Conservation (phyloP, 1,139 yeast genomes). For the Yamadazyma conglobata region DNA sequence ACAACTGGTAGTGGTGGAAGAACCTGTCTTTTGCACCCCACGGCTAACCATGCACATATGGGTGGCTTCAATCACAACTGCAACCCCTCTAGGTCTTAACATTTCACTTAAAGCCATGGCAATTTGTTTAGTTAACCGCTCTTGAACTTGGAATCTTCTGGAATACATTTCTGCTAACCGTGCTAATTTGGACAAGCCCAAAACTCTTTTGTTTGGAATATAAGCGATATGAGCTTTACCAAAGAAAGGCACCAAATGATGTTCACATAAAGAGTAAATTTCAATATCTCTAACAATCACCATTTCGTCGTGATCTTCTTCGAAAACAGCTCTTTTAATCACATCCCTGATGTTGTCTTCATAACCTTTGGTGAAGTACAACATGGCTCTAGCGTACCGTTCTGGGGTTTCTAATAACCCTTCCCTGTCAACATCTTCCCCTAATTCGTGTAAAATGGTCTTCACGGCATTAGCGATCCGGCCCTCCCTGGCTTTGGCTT, state of each 20-base stretch:
- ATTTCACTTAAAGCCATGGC: slow-evolving; percentile 94
- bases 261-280: slow-evolving; percentile 90
- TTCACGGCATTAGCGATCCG: slow-evolving; percentile 85
- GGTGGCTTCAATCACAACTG: slow-evolving; percentile 95
- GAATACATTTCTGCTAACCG: slow-evolving; percentile 96
- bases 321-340: slow-evolving; percentile 91
- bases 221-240: slow-evolving; percentile 97
- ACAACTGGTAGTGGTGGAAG: slow-evolving; percentile 91
- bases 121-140: slow-evolving; percentile 90
- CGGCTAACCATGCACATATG: slow-evolving; percentile 99
- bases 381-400: slow-evolving; percentile 94
- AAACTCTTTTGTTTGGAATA: slow-evolving; percentile 91
- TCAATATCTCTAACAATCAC: slow-evolving; percentile 95
- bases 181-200: slow-evolving; percentile 91
- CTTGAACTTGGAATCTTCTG: slow-evolving; percentile 94
- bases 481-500: slow-evolving; percentile 57
- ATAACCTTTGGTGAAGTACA: slow-evolving; percentile 92
- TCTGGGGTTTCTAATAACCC: slow-evolving; percentile 94
- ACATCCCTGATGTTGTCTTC: slow-evolving; percentile 90
- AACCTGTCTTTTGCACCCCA: slow-evolving; percentile 94
- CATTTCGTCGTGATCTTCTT: slow-evolving; percentile 98
- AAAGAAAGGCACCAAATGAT: slow-evolving; percentile 93
- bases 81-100: slow-evolving; percentile 92
- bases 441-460: slow-evolving; percentile 77
- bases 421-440: slow-evolving; percentile 87